A percentile compares a stretch with the other conserved stretches of the same genome.
These are phyloP conservation scores for Ustulina deusta DNA, from an alignment of 2,329 filamentous ascomycete genomes.

Conservation along the genomic window DNA sequence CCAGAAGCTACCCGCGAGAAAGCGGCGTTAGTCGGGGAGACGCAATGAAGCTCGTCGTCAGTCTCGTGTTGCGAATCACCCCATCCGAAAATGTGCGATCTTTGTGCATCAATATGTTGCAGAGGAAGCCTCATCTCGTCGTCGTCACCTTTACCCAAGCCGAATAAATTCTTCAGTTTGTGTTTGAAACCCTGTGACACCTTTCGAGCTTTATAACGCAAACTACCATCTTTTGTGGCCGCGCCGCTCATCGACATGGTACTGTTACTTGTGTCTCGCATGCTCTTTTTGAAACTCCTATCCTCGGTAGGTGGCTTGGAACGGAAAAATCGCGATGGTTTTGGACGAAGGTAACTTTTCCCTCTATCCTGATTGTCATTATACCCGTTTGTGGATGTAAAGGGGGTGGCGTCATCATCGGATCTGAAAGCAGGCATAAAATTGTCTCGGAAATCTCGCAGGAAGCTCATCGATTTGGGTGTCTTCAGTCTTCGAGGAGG, in stretches of 20 bases:
- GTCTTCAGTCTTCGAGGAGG: slow-evolving; percentile 54
- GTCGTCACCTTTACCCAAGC: slow-evolving; percentile 54
- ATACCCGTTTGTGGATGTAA: slow-evolving; percentile 19
- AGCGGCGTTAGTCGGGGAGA: slow-evolving; percentile 42
- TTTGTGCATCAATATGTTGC: slow-evolving; percentile 65
- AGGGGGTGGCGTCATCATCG: slow-evolving; percentile 17
- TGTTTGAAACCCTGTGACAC: slow-evolving; percentile 72
- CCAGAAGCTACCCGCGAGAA: slow-evolving; percentile 63
- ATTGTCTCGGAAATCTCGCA: slow-evolving; percentile 51
- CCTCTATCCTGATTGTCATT: slow-evolving; percentile 17
- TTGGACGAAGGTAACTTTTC: slow-evolving; percentile 49
- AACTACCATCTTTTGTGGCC: slow-evolving; percentile 49
- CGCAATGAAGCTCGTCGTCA: slow-evolving; percentile 37
- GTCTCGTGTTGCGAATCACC: slow-evolving; percentile 30
- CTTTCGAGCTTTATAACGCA: slow-evolving; percentile 68
- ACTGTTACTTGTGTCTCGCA: slow-evolving; percentile 63
- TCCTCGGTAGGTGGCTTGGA: slow-evolving; percentile 54
- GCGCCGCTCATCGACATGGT: slow-evolving; percentile 48
- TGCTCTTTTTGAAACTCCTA: slow-evolving; percentile 56
- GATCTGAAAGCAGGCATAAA: slow-evolving; percentile 20
- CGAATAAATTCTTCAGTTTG: slow-evolving; percentile 71
- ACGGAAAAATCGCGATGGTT: slow-evolving; percentile 60
- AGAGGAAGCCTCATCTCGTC: slow-evolving; percentile 56
- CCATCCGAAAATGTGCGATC: slow-evolving; percentile 47
- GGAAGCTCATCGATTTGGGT: slow-evolving; percentile 68